Conservation (phyloP, 2,329 filamentous ascomycete genomes). For the Setomelanomma holmii region DNA sequence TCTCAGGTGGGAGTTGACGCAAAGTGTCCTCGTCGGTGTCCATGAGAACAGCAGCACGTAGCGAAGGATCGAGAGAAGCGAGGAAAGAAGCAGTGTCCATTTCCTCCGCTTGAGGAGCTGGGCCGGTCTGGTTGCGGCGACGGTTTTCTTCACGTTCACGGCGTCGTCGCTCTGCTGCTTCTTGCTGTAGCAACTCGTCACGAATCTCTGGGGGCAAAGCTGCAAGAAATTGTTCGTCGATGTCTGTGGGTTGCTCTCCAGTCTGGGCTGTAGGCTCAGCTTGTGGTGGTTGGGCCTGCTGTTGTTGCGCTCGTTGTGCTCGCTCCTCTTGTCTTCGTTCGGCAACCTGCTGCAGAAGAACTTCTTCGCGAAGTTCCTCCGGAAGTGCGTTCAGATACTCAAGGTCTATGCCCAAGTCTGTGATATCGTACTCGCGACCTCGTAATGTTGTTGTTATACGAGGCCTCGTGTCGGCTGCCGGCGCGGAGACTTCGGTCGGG, state of each 20-base stretch:
- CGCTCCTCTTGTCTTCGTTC: constrained; percentile 66
- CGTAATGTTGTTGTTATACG: constrained; percentile 84
- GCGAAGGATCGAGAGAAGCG: constrained; percentile 81
- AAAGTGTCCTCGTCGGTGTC: constrained; percentile 91
- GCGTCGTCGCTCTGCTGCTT: constrained; percentile 85
- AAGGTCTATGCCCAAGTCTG: constrained; percentile 89
- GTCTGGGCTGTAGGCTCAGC: constrained; percentile 47
- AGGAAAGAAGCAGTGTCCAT: constrained; percentile 95
- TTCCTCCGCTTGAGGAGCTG: constrained; percentile 63
- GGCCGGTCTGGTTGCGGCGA: constrained; percentile 65
- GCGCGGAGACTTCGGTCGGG: constrained; percentile 39
- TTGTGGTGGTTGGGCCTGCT: constrained; percentile 31
- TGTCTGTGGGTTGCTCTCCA: constrained; percentile 79
- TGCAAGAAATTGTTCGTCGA: constrained; percentile 92
- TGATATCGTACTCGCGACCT: constrained; percentile 90
- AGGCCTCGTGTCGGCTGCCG: constrained; percentile 36
- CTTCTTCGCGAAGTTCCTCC: constrained; percentile 94
- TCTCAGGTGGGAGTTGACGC: constrained; percentile 80
- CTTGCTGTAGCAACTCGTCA: constrained; percentile 87
- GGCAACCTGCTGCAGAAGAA: constrained; percentile 88
- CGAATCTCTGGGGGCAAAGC: constrained; percentile 90
- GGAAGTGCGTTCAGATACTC: constrained; percentile 97
- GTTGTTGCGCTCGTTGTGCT: constrained; percentile 59
- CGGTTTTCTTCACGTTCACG: constrained; percentile 83
- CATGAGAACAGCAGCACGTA: constrained; percentile 86